Evolutionary conservation across 192 early-diverging fungal species (phyloP), one percentile per base, ranked within the genome.

Genomic region (Helicostylum pulchrum): DNA sequence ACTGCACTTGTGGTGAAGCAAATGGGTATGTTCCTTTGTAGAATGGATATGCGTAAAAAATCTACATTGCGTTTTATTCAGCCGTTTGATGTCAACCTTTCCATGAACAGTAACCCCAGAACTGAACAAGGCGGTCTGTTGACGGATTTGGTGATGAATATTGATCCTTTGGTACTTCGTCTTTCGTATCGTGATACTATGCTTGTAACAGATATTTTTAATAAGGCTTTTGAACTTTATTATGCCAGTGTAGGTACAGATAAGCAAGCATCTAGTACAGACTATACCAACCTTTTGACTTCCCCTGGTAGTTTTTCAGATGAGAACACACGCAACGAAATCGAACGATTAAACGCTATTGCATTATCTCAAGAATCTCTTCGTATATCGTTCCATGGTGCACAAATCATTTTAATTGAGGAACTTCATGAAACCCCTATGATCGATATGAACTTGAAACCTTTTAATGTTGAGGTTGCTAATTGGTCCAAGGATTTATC

Each of bases 381-480:
- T 9, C 80, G 80, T 60, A 82, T 87, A 4, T 78, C 73, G 4
- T 83, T 91, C 46, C 77, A 87, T 56, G 89, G 90, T 0, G 65
- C 92, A 36, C 84, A 87, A 46, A 48, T 95, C 0, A 83, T 99
- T 43, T 68, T 98, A 14, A 97, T 99, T 57, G 93, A 96, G 57
- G 96, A 99, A 68, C 82, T 94, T 71, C 91, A 96, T 70, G 91
- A 96, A 62, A 78, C 97, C 58, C 97, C 95, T 0, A 90, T 97
- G 75, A 81, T 94, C 51, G 94, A 97, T 50, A 73, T 93, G 61
- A 86, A 81, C 32, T 70, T 95, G 30, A 86, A 92, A n/a, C 83
- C 87, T 66, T 88, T 95, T 64, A 78, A 86, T 39, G 73, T 97
- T 36, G 84, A 93, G 47, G 80, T 90, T 1, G 71, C 83, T 0